Evolutionary conservation across 2,329 filamentous ascomycete species (phyloP).

Genomic region (Phaeosphaeria sp.): DNA sequence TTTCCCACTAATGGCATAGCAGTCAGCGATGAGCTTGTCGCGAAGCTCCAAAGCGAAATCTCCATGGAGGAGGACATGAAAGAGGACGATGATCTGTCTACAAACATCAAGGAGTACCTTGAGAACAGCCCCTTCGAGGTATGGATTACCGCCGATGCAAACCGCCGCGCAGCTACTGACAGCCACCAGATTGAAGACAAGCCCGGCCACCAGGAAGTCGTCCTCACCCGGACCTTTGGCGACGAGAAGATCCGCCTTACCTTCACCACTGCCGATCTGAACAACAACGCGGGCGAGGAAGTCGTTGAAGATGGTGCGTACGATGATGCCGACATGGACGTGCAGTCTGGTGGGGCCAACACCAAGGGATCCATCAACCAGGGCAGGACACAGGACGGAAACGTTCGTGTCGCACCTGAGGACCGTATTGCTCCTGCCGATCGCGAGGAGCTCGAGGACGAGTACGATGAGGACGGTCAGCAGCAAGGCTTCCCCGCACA

Average conservation of each 20-base stretch:
- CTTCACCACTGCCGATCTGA: conserved; percentile 85
- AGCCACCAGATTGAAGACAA: conserved; percentile 68
- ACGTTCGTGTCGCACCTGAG: conserved; percentile 62
- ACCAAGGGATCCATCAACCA: conserved; percentile 64
- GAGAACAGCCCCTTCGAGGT: conserved; percentile 85
- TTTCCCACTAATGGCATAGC: conserved; percentile 17
- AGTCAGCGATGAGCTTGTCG: conserved; percentile 77
- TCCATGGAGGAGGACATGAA: conserved; percentile 79
- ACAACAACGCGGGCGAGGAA: conserved; percentile 53
- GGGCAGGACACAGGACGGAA: conserved; percentile 56
- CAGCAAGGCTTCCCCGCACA: conserved; percentile 74
- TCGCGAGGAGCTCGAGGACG: conserved; percentile 63
- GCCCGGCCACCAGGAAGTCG: conserved; percentile 85
- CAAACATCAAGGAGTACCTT: conserved; percentile 85
- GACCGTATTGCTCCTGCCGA: conserved; percentile 64
- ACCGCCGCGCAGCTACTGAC: conserved; percentile 6
- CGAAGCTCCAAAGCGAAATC: conserved; percentile 72
- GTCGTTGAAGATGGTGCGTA: conserved; percentile 62
- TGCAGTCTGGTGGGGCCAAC: conserved; percentile 63
- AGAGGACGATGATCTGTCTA: conserved; percentile 72
- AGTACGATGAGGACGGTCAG: conserved; percentile 60
- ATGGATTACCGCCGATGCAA: conserved; percentile 11
- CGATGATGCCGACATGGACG: conserved; percentile 48
- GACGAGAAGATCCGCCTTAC: conserved; percentile 89
- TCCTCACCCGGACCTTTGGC: conserved; percentile 80